These are phyloP conservation scores for Penicillium sp. DNA, from an alignment of 2,329 filamentous ascomycete species.

Conservation along the genomic window DNA sequence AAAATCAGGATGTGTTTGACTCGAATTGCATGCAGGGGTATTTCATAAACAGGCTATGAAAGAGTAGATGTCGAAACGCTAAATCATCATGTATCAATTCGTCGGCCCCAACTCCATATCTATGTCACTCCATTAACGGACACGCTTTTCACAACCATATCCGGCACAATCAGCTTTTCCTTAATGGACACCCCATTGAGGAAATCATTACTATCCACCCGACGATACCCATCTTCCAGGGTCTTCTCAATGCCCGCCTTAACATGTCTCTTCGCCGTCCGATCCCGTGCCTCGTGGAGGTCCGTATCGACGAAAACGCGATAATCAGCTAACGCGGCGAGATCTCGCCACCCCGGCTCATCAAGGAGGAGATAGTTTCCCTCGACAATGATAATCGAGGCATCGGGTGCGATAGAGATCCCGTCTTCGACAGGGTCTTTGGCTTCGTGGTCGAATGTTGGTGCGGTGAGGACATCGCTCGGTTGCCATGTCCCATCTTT, in stretches of 20 bases:
- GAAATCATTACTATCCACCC: conserved; percentile 46
- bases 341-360: conserved; percentile 36
- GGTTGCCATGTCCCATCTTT: conserved; percentile 3
- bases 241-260: conserved; percentile 47
- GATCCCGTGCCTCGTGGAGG: conserved; percentile 37
- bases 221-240: conserved; percentile 38
- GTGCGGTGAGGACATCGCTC: conserved; percentile 29
- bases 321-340: conserved; percentile 45
- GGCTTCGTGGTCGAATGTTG: conserved; percentile 40
- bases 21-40: conserved; percentile 37
- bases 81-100: too few species aligned
- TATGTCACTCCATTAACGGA: not conserved
- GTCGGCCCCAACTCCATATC: too few species aligned
- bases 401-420: conserved; percentile 28
- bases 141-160: conserved; percentile 33
- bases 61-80: conserved; percentile 45
- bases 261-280: conserved; percentile 47
- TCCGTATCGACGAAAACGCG: conserved; percentile 49
- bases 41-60: conserved; percentile 54
- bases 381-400: conserved; percentile 25
- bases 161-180: conserved; percentile 30
- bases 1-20: not conserved
- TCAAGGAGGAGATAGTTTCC: conserved; percentile 33
- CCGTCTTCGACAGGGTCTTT: conserved; percentile 40
- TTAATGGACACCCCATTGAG: conserved; percentile 38